Base-by-base conservation (phyloP, 78 protist genomes). In the Bigelowiella natans region DNA sequence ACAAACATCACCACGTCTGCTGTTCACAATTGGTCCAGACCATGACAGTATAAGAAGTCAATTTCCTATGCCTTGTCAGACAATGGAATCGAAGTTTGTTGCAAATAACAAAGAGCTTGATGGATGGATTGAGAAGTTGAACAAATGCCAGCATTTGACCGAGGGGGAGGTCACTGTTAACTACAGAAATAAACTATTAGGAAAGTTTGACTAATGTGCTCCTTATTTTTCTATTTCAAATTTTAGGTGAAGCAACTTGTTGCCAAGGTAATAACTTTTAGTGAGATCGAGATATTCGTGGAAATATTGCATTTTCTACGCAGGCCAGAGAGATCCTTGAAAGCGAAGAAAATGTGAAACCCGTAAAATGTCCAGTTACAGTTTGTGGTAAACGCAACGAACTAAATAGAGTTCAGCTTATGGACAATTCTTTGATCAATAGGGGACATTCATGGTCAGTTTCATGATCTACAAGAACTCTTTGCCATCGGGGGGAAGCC, bases 381-480 rank as follows among this genome's bases (percentile, higher is more conserved):
- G 87, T 85, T 1, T 94, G 96, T 82, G 99, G 99, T 7, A n/a
- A n/a, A n/a, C n/a, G n/a, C n/a, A n/a, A n/a, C n/a, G n/a, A n/a
- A n/a, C n/a, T n/a, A n/a, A n/a, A n/a, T n/a, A n/a, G n/a, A n/a
- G n/a, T n/a, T n/a, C n/a, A n/a, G n/a, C n/a, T n/a, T n/a, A n/a
- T n/a, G n/a, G n/a, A n/a, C n/a, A n/a, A n/a, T n/a, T n/a, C n/a
- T n/a, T n/a, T n/a, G n/a, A n/a, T n/a, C n/a, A n/a, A n/a, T n/a
- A n/a, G n/a, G n/a, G 11, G 99, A 98, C 90, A 94, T 97, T 26
- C 99, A 96, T 85, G 98, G 97, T 11, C 99, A 97, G 91, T 97
- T 95, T 92, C 95, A 95, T 92, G 99, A 98, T 30, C 94, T 98
- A 31, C 86, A 96, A 88, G 98, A 97, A 89, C 93, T 98, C 39